Base-by-base conservation (phyloP, 306 rosid species). In the Cucurbita argyrosperma region DNA sequence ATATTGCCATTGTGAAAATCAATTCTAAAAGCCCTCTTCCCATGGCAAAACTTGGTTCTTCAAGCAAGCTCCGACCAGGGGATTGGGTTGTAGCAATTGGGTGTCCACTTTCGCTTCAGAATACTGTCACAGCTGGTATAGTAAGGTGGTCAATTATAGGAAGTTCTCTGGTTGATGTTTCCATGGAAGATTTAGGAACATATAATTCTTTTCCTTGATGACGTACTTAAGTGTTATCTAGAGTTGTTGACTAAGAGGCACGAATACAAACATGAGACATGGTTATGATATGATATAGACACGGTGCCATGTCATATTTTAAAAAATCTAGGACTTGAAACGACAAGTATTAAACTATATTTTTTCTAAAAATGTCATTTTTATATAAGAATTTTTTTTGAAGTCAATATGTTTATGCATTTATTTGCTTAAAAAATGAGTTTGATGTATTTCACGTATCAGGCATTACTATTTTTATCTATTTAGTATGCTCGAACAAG, bases 71-170 rank as follows among this genome's bases (percentile, higher is more conserved):
- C 74, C 96, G 85, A 55, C 97, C 98, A 19, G 98, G 98, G 74
- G 97, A 94, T 60, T 94, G 97, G 96, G 96, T 91, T 35, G 40
- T 90, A 76, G 89, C 97, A 38, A 50, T 94, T 80, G 97, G 96
- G 21, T 89, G 97, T 81, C 97, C 98, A 13, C 91, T 75, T 64
- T 85, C 95, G n/a, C 95, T 91, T 82, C 92, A 91, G 86, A 94
- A 89, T 79, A 90, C 97, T 5, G 87, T 94, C 76, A 94, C 98
- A 59, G 88, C 96, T 79, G 98, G 98, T 76, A 94, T 94, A 49
- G 87, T 94, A 65, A 94, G 98, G 98, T 90, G 53, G 42, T 10
- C 6, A n/a, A 57, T 16, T 56, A 51, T 8, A 2, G n/a, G 16
- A 37, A 9, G 16, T 52, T 38, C 42, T 19, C 6, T 0, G 23